A percentile compares a stretch with the other conserved stretches of the same genome.
These are phyloP conservation scores for Pseudogymnoascus destructans DNA, from an alignment of 2,329 filamentous ascomycete genomes.

Conservation along the genomic window DNA sequence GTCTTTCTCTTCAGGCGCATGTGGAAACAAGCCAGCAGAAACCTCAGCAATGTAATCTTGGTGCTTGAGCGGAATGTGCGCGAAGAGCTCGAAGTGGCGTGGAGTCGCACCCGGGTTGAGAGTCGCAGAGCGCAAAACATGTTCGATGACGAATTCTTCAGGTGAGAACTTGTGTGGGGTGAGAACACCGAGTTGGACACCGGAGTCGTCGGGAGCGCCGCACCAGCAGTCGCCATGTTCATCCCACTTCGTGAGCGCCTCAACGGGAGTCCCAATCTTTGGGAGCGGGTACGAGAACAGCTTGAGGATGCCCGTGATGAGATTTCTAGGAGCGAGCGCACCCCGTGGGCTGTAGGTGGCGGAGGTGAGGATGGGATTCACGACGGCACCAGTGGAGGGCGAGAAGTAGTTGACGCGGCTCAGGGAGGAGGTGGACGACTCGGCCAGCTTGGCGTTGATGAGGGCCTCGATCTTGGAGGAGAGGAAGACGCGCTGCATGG, in stretches of 20 bases:
- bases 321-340: conserved; percentile 17
- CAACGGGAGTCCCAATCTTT: conserved; percentile 29
- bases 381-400: conserved; percentile 47
- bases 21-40: conserved; percentile 30
- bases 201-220: conserved; percentile 37
- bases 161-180: conserved; percentile 47
- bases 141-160: conserved; percentile 58
- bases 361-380: conserved; percentile 50
- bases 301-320: conserved; percentile 12
- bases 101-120: conserved; percentile 51
- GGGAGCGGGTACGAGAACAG: conserved; percentile 17
- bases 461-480: conserved; percentile 14
- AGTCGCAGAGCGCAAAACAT: conserved; percentile 50
- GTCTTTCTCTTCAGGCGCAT: conserved; percentile 18
- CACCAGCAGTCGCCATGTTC: conserved; percentile 87
- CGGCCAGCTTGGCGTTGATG: conserved; percentile 15
- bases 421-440: neutral
- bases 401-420: conserved; percentile 62
- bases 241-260: conserved; percentile 56
- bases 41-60: conserved; percentile 30
- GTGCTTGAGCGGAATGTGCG: conserved; percentile 38
- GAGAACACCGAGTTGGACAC: conserved; percentile 52
- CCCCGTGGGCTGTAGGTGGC: conserved; percentile 34
- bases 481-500: conserved; percentile 3
- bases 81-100: conserved; percentile 57